Base-by-base conservation (phyloP, 1,284 basidiomycete species). In the Marasmius fiardii region DNA sequence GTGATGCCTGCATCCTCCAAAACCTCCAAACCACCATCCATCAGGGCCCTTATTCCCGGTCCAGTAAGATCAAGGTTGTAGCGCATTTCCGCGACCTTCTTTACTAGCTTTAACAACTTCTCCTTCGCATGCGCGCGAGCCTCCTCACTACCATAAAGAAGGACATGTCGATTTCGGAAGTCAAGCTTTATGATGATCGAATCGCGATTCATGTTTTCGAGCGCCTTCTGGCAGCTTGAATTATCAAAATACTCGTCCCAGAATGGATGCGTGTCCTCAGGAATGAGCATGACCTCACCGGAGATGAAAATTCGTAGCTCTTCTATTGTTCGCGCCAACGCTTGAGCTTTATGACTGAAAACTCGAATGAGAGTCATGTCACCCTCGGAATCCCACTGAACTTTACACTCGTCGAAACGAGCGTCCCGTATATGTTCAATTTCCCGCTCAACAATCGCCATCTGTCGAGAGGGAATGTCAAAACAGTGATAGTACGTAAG, bases 161-260 rank as follows among this genome's bases (percentile, higher is more conserved):
- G 69, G 41, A 82, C 58, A 23, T 65, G 60, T 35, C 70, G 70
- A 4, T 64, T 65, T 14, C 73, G 72, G 28, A 61, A 62, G 55
- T 83, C 77, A 18, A 69, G 65, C 35, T 71, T 64, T 26, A 82
- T 65, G 50, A 73, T 74, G 33, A 69, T 68, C 11, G 60, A 57
- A 23, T 71, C 67, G 1, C 59, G 49, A 54, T 76, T 73, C 20
- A 78, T 45, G 21, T 62, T 62, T 8, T 72, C 68, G 31, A 82
- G 52, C 14, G 67, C 65, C 20, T 68, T 70, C 16, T 55, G 53
- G 48, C 78, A 74, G 51, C 68, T 73, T 6, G 68, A 48, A 16
- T 67, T 65, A 18, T 73, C 68, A 56, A 82, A 76, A 54, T 77
- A 77, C 12, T 75, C 73, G 55, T 80, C 74, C 80, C 81, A 83